Percentiles rank a stretch among this genome's conserved stretches.
Conservation (phyloP, 768 basidiomycete genomes). For the Boletus sensibilis region DNA sequence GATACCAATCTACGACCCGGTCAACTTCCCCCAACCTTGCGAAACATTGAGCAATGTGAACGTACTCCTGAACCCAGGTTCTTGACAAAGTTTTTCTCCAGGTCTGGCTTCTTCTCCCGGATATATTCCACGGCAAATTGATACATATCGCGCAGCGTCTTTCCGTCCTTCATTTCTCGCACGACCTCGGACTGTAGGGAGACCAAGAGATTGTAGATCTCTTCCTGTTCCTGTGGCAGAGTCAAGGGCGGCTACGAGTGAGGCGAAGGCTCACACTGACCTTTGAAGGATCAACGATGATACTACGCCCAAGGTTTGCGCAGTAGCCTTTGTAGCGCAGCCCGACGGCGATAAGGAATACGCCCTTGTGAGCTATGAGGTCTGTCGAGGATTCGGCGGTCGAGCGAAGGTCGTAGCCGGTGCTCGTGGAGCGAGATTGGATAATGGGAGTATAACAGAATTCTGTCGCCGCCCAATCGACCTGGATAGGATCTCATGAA, state of each 20-base stretch:
- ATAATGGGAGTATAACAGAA: conserved; percentile 96
- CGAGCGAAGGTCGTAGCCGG: conserved; percentile 85
- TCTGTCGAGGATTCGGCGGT: conserved; percentile 85
- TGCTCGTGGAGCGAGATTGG: conserved; percentile 81
- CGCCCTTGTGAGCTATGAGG: conserved; percentile 81
- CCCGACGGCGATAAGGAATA: conserved; percentile 84
- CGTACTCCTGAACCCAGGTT: conserved; percentile 86
- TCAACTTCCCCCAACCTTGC: background rate
- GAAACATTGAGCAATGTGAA: conserved; percentile 2
- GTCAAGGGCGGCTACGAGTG: background rate
- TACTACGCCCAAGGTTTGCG: conserved; percentile 88
- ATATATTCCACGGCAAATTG: conserved; percentile 68
- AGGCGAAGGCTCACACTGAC: conserved; percentile 37
- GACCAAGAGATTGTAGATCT: conserved; percentile 76
- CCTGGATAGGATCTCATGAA: conserved; percentile 41
- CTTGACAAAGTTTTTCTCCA: conserved; percentile 85
- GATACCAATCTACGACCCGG: conserved; percentile 74
- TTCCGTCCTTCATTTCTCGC: conserved; percentile 75
- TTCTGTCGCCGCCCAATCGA: conserved; percentile 88
- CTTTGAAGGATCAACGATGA: conserved; percentile 91
- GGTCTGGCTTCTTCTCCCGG: conserved; percentile 73
- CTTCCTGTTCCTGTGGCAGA: conserved; percentile 78
- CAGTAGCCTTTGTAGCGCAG: conserved; percentile 93
- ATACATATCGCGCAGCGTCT: conserved; percentile 77
- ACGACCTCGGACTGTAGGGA: conserved; percentile 76